Base-by-base conservation (phyloP, 2,329 filamentous ascomycete species). In the Epichloe glyceriae region DNA sequence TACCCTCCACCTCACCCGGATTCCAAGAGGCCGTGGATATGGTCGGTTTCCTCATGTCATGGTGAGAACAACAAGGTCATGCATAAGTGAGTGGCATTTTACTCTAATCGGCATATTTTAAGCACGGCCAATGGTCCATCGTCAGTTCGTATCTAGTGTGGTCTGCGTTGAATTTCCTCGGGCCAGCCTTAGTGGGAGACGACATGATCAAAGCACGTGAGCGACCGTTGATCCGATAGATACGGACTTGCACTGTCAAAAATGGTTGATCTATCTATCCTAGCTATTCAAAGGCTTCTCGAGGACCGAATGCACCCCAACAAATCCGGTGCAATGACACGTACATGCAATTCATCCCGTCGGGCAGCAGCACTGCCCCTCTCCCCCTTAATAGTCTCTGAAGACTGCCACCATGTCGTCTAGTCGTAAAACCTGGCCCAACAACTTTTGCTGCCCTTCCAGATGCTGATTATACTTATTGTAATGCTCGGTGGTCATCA, bases 331-430 rank as follows among this genome's bases (percentile, higher is more conserved):
- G 38, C 46, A 33, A 34, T n/a, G 10, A 42, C 17, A n/a, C 17
- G 17, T 42, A 6, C 17, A 43, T 15, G 40, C 39, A 49, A 4
- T 10, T n/a, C 22, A 14, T n/a, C 3, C 26, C 3, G 8, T 30
- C n/a, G 11, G 42, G 4, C 42, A 33, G 22, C 6, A 30, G 42
- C 26, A 22, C 42, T 33, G 42, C 42, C 35, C 6, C 5, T 50
- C 12, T 3, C 8, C 26, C 26, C 26, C 7, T 26, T 30, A 38
- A 26, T 79, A 90, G 64, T 98, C 93, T 55, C 86, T 76, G 58
- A 97, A 76, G 12, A 93, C 77, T 26, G 85, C 85, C 45, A 97
- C 83, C 57, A 95, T 73, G 49, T 93, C 85, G 68, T 98, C 93
- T 57, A 95, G 73, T 54, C 88, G 78, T 64, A 79, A 79, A 11